Percentiles rank a stretch among this genome's conserved stretches.
These are phyloP conservation scores for Brassica rapa DNA, from an alignment of 345 rosid genomes.

Conservation along the genomic window DNA sequence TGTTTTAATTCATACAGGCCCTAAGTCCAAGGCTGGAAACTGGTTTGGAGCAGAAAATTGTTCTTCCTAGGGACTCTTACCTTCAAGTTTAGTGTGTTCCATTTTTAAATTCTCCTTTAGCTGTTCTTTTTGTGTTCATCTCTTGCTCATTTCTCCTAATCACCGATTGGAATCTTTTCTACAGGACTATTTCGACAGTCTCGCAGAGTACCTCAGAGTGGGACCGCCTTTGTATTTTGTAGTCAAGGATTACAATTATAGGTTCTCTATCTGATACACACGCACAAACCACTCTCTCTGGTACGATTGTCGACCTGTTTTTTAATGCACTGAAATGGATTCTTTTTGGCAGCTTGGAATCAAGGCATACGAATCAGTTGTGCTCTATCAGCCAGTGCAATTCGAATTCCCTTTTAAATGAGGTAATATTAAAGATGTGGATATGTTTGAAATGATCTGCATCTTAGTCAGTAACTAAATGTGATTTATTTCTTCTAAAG, in stretches of 20 bases:
- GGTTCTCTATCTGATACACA: conserved; percentile 49
- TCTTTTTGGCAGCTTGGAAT: conserved; percentile 61
- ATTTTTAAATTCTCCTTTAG: conserved; percentile 12
- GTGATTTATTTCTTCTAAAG: conserved; percentile 6
- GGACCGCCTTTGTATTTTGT: conserved; percentile 97
- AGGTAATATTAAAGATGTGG: conserved; percentile 48
- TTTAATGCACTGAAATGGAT: conserved; percentile 33
- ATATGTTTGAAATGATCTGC: not conserved
- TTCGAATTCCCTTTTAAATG: conserved; percentile 82
- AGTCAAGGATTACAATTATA: conserved; percentile 89
- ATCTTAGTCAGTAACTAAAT: conserved; percentile 15
- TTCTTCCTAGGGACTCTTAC: conserved; percentile 95
- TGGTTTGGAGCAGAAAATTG: conserved; percentile 94
- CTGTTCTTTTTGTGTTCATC: conserved; percentile 10
- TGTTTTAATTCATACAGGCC: conserved; percentile 53
- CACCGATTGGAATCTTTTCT: conserved; percentile 22
- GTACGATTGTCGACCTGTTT: conserved; percentile 20
- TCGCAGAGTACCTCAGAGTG: conserved; percentile 79
- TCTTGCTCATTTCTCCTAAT: conserved; percentile 11
- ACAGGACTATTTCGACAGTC: conserved; percentile 87
- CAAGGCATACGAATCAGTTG: conserved; percentile 78
- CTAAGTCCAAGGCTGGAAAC: conserved; percentile 82
- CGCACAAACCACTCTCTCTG: not conserved
- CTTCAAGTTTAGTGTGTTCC: conserved; percentile 70
- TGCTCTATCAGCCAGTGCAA: conserved; percentile 94